These are phyloP conservation scores for Fusarium phyllophilum DNA, from an alignment of 2,329 filamentous ascomycete species.

Conservation along the genomic window DNA sequence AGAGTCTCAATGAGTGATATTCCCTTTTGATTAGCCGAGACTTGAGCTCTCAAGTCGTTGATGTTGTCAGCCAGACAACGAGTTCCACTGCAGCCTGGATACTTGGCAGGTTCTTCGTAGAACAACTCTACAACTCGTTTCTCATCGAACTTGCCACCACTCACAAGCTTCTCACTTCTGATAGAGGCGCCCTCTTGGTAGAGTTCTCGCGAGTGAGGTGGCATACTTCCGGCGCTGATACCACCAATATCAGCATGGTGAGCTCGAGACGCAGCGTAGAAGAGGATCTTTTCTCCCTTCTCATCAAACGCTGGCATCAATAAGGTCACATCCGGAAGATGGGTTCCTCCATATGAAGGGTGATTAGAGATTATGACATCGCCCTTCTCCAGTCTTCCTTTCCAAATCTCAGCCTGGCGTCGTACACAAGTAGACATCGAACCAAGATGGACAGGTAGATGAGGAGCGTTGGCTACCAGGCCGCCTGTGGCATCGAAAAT, in stretches of 20 bases:
- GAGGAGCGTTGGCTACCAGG: constrained; percentile 81
- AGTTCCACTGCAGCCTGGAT: constrained; percentile 81
- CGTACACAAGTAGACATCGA: constrained; percentile 85
- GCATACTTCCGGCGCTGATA: constrained; percentile 84
- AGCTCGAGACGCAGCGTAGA: constrained; percentile 82
- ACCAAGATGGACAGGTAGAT: constrained; percentile 82
- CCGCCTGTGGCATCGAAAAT: constrained; percentile 81
- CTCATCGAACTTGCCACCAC: constrained; percentile 81
- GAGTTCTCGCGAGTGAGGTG: constrained; percentile 73
- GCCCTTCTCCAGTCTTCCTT: constrained; percentile 78
- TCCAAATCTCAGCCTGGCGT: constrained; percentile 82
- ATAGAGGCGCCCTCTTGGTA: constrained; percentile 73
- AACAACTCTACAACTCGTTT: constrained; percentile 77
- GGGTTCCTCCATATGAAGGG: constrained; percentile 84
- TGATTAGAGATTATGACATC: constrained; percentile 88
- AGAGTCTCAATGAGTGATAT: constrained; percentile 81
- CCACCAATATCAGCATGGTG: constrained; percentile 90
- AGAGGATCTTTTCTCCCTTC: constrained; percentile 75
- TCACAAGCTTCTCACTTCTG: constrained; percentile 76
- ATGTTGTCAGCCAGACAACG: constrained; percentile 83
- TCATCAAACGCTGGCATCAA: constrained; percentile 80
- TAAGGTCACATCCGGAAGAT: constrained; percentile 84
- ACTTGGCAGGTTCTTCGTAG: constrained; percentile 77
- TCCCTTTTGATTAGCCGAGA: constrained; percentile 86
- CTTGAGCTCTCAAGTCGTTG: constrained; percentile 84